Base-by-base conservation (phyloP, 345 rosid species). In the Euclidium syriacum region DNA sequence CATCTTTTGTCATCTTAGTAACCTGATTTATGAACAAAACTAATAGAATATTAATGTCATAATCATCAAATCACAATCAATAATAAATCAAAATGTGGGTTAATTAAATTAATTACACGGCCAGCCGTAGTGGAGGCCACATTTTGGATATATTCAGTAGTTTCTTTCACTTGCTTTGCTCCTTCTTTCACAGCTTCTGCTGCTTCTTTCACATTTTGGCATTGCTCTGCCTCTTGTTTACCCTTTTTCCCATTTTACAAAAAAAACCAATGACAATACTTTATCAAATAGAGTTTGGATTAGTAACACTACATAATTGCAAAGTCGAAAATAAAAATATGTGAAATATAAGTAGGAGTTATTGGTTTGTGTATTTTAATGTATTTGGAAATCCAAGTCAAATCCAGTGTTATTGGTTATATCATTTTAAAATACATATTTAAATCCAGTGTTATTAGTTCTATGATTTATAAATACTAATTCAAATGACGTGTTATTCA, bases 101-200 rank as follows among this genome's bases (percentile, higher is more conserved):
- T 39, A 15, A 7, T 5, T 40, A 40, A 40, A 40, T 12, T 39
- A 62, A 10, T 47, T 64, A 80, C 85, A 14, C 52, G 72, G 24
- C 58, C 44, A 48, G 81, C 80, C 3, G 82, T 64, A 1, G 53
- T 46, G 12, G 77, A 34, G 36, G 75, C 76, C 3, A 64, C 62
- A 6, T 68, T 50, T 58, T 67, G 68, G 4, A 81, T 73, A 43
- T 73, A 69, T 52, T 79, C 75, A 18, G 72, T 73, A 4, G 88
- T 81, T 34, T 75, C 72, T 48, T 74, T 80, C 16, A 83, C 85
- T 56, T 57, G 79, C 15, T 62, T 75, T 0, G 85, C 82, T 23
- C 85, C 81, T 43, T 78, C 85, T 38, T 85, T 85, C 36, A 85
- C 82, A 16, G 87, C 83, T 0, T 72, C 81, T 8, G 87, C 91